These are phyloP conservation scores for Nyctanthes arbortristis DNA, from an alignment of 257 asterid species.

Conservation along the genomic window DNA sequence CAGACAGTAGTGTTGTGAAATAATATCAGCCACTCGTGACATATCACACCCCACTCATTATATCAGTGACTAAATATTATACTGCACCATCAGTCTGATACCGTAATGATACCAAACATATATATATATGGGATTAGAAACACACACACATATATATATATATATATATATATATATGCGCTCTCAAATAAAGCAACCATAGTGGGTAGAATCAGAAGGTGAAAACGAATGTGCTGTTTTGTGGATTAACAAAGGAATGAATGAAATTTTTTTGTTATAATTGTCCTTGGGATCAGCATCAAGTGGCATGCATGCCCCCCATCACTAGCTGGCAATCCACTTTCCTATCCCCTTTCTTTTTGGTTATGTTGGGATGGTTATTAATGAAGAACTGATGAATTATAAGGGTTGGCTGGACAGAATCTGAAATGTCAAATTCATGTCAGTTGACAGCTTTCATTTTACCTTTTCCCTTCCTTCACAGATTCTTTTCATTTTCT, in stretches of 20 bases:
- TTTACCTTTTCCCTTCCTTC: not conserved
- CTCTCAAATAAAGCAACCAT: not conserved
- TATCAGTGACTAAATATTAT: too few relatives aligned
- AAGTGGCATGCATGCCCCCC: too few relatives aligned
- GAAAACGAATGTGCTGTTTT: not conserved
- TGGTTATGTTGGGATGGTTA: not conserved
- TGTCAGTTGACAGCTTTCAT: conserved; percentile 11
- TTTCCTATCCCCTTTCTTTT: too few relatives aligned
- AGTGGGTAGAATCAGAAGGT: not conserved
- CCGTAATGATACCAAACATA: too few relatives aligned
- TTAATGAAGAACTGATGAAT: not conserved
- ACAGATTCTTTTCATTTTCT: not conserved
- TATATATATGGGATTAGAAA: too few relatives aligned
- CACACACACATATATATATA: too few relatives aligned
- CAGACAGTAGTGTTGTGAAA: too few relatives aligned
- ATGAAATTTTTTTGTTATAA: too few relatives aligned
- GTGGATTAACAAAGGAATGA: not conserved
- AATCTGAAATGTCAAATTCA: conserved; percentile 28
- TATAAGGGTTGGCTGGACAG: not conserved
- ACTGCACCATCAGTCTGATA: too few relatives aligned
- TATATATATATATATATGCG: too few relatives aligned
- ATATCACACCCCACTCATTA: too few relatives aligned
- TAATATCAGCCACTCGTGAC: too few relatives aligned
- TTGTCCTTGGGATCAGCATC: not conserved
- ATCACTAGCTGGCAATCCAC: not conserved